Percentiles rank a stretch among this genome's conserved stretches.
Evolutionary conservation across 139 green algal species (phyloP).

Genomic region (Tetradesmus lagerheimii): DNA sequence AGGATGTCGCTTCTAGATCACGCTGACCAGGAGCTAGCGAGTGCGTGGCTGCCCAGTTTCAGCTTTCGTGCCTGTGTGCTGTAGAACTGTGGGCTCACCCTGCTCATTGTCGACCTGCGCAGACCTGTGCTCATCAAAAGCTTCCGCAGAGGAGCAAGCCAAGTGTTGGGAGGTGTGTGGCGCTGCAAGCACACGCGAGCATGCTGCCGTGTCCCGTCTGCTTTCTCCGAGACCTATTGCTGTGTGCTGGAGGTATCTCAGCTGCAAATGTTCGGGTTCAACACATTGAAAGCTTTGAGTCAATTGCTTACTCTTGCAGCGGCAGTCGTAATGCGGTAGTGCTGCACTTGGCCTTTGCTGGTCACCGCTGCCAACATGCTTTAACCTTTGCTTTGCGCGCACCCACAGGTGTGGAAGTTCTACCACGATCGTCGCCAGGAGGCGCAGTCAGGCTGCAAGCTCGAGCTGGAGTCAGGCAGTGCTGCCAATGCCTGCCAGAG

Average conservation of each 20-base stretch:
- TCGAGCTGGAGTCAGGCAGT: not conserved
- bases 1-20: slow-evolving; percentile 20
- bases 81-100: not conserved
- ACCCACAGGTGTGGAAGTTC: not conserved
- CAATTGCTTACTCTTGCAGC: not conserved
- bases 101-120: not conserved
- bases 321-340: not conserved
- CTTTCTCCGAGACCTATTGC: not conserved
- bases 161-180: slow-evolving; percentile 20
- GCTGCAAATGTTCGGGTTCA: no score
- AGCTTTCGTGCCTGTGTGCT: not conserved
- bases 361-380: not conserved
- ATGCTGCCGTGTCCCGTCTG: not conserved
- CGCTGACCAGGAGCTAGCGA: slow-evolving; percentile 24
- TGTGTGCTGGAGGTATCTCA: not conserved
- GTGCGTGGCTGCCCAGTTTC: not conserved
- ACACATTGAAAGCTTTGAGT: no score
- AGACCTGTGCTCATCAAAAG: slow-evolving; percentile 12
- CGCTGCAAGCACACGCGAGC: not conserved
- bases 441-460: slow-evolving; percentile 12
- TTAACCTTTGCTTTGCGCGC: not conserved
- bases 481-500: not conserved
- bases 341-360: not conserved
- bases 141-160: not conserved
- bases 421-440: slow-evolving; percentile 16